Evolutionary conservation across 2,329 filamentous ascomycete species (phyloP).

Genomic region (Neonectria faginata): DNA sequence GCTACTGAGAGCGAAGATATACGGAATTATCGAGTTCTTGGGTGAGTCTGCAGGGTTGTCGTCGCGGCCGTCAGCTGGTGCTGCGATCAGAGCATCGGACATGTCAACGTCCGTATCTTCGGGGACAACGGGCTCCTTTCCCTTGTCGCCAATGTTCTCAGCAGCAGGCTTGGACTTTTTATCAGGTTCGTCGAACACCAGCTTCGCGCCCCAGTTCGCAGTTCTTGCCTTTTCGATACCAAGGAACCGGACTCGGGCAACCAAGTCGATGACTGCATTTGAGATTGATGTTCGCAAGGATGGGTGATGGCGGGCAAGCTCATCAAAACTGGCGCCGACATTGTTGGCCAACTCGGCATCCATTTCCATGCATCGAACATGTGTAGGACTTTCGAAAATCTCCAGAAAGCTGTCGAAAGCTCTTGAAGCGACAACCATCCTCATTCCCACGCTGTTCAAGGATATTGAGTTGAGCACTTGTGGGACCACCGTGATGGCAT

Average conservation of each 20-base stretch:
- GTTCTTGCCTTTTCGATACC: constrained; percentile 76
- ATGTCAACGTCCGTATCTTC: constrained; percentile 72
- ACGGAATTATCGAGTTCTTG: constrained; percentile 66
- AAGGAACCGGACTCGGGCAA: constrained; percentile 81
- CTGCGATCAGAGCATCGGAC: constrained; percentile 62
- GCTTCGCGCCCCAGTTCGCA: constrained; percentile 80
- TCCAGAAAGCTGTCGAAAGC: constrained; percentile 91
- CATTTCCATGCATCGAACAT: constrained; percentile 84
- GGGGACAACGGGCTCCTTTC: constrained; percentile 53
- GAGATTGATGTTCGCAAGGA: constrained; percentile 83
- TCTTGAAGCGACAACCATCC: constrained; percentile 84
- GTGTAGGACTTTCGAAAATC: constrained; percentile 93
- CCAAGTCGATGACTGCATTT: constrained; percentile 88
- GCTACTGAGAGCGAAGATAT: constrained; percentile 79
- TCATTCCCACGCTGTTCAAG: constrained; percentile 87
- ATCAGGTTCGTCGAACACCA: constrained; percentile 72
- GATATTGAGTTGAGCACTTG: constrained; percentile 94
- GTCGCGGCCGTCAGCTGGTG: constrained; percentile 26
- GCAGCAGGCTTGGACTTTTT: constrained; percentile 66
- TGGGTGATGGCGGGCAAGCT: constrained; percentile 93
- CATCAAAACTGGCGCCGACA: constrained; percentile 89
- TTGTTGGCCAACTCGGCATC: constrained; percentile 77
- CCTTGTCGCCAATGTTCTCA: constrained; percentile 60
- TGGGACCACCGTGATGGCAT: constrained; percentile 89
- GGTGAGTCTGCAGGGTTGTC: constrained; percentile 42